Evolutionary conservation across 441 rosid species (phyloP), one percentile per base, ranked within the genome.

Genomic region (Erodium texanum): DNA sequence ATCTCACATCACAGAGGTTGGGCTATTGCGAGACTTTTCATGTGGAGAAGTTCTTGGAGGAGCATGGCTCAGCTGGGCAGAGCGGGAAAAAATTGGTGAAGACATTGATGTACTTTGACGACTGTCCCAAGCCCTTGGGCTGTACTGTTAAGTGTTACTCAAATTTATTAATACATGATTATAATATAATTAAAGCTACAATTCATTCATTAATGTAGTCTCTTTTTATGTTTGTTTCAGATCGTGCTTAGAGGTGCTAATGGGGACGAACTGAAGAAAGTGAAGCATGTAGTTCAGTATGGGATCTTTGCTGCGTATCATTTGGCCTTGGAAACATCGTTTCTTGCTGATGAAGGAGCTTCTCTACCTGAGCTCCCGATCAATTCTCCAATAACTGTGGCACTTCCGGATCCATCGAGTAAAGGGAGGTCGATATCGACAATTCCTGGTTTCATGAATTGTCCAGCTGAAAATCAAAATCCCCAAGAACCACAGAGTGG

Each of bases 271-370:
- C 74, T 94, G 85, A 94, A 89, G 86, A 94, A 90, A 80, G 93
- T 94, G 73, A 94, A 94, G 85, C 97, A 90, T 77, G 97, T 94
- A 66, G 87, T 90, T 67, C 96, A 92, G 48, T 94, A 94, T 81
- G 99, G 99, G 71, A 83, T 94, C 71, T 94, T 94, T 79, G 99
- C 99, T 36, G 99, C 99, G 62, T 92, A 94, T 82, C 99, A 94
- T 80, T 73, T 94, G 83, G 99, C 94, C 64, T 66, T 86, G 62
- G 98, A 92, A 85, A 94, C 98, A 59, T 94, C 97, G 24, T 94
- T 94, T 76, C 93, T 94, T 71, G 99, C 98, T 52, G 99, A 94
- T 75, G 99, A 94, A 83, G 92, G 99, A 62, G 99, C 99, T 27
- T 78, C 92, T 65, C 78, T 86, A 7, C 99, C 98, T 67, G 96